phyloP scores from a whole-genome alignment of 495 filamentous ascomycete genomes.

The Lasiosphaeria miniovina region DNA sequence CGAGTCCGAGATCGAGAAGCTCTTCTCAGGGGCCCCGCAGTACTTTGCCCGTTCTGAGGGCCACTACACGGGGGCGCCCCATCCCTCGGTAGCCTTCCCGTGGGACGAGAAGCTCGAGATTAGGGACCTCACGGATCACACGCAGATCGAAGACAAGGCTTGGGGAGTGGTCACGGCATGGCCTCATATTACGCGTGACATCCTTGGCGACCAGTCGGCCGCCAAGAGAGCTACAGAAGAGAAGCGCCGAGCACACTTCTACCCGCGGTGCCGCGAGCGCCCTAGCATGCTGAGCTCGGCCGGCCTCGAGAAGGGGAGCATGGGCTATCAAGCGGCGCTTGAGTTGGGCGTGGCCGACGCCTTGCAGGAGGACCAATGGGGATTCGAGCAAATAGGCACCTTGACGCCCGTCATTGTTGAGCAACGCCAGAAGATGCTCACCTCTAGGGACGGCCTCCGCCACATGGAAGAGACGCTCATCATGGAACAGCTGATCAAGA shows the following conservation, averaged over 20 bases:
- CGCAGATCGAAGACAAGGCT: constrained; percentile 53
- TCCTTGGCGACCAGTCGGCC: constrained; percentile 39
- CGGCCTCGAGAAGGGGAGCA: constrained; percentile 67
- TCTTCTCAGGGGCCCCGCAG: constrained; percentile 76
- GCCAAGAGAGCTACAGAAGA: constrained; percentile 31
- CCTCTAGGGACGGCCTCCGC: constrained; percentile 46
- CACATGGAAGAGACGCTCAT: constrained; percentile 51
- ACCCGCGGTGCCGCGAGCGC: constrained; percentile 55
- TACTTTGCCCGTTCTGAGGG: constrained; percentile 60
- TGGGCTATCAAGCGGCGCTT: constrained; percentile 72
- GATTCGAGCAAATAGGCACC: constrained; percentile 44
- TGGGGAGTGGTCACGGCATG: constrained; percentile 52
- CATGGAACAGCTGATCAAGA: constrained; percentile 50
- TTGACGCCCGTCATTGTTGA: constrained; percentile 42
- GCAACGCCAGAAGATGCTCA: constrained; percentile 48
- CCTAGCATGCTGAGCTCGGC: constrained; percentile 76
- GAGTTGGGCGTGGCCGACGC: constrained; percentile 66
- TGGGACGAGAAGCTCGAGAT: constrained; percentile 64
- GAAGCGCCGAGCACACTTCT: constrained; percentile 53
- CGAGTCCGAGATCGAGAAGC: constrained; percentile 59
- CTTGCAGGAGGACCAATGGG: constrained; percentile 50
- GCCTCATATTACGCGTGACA: constrained; percentile 47
- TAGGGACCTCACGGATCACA: constrained; percentile 61
- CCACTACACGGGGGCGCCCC: constrained; percentile 51
- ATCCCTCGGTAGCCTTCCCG: constrained; percentile 66